Evolutionary conservation across 805 yeast genomes (phyloP).

Genomic region (Wickerhamiella kurtzmanii): DNA sequence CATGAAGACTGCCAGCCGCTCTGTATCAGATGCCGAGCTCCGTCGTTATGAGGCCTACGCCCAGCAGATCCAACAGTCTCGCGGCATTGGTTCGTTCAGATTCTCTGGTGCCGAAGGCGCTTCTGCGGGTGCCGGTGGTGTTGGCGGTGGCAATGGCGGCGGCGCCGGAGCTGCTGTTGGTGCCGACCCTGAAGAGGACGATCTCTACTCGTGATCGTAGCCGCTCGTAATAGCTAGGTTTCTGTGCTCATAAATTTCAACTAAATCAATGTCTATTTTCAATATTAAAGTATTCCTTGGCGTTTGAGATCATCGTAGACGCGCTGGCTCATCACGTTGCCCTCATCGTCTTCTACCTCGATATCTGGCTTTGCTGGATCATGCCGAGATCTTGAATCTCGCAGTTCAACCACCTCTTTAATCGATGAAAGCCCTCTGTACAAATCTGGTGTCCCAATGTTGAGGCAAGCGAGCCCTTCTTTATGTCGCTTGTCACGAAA

Average conservation of each 20-base stretch:
- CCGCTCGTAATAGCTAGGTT: too few relatives aligned
- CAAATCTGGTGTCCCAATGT: conserved; percentile 35
- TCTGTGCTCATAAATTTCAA: not conserved
- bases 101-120: conserved; percentile 32
- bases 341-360: conserved; percentile 86
- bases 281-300: conserved; percentile 58
- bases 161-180: conserved; percentile 37
- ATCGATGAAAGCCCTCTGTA: conserved; percentile 57
- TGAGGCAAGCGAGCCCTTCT: conserved; percentile 61
- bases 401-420: conserved; percentile 48
- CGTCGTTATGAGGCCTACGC: conserved; percentile 98
- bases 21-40: conserved; percentile 91
- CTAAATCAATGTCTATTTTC: not conserved
- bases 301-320: conserved; percentile 75
- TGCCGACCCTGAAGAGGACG: conserved; percentile 48
- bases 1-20: conserved; percentile 97
- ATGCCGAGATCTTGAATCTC: conserved; percentile 28
- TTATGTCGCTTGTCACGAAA: conserved; percentile 54
- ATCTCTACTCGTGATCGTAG: conserved; percentile 36
- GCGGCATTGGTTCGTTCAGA: conserved; percentile 88
- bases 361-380: conserved; percentile 34
- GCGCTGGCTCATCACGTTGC: conserved; percentile 77
- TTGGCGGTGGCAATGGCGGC: conserved; percentile 27
- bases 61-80: conserved; percentile 87
- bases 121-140: conserved; percentile 18